These are phyloP conservation scores for Sporothrix brunneoviolacea DNA, from an alignment of 2,329 filamentous ascomycete genomes.

Conservation along the genomic window DNA sequence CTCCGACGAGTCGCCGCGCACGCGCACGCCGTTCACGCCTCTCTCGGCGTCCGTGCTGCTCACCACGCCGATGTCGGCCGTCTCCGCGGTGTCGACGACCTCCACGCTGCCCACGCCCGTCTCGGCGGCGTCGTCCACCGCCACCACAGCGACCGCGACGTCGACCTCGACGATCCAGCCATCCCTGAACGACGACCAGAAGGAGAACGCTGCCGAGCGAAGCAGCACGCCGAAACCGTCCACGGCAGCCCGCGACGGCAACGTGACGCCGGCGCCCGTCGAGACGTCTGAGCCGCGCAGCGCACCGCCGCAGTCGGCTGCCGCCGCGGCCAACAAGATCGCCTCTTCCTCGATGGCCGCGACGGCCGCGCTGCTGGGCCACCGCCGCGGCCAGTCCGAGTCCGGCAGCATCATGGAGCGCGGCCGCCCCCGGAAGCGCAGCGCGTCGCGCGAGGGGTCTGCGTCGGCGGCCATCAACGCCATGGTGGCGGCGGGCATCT, in stretches of 20 bases:
- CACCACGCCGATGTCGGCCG: constrained; percentile 39
- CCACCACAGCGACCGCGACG: constrained; percentile 10
- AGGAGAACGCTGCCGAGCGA: constrained; percentile 8
- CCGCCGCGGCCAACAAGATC: too few relatives aligned
- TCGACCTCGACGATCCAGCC: constrained; percentile 27
- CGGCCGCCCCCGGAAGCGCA: constrained; percentile 52
- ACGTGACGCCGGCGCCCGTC: not conserved
- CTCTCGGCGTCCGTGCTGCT: constrained; percentile 36
- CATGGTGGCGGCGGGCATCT: constrained; percentile 2
- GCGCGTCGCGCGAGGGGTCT: constrained; percentile 21
- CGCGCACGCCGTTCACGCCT: constrained; percentile 38
- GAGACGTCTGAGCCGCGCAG: constrained; percentile 1
- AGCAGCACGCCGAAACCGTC: too few relatives aligned
- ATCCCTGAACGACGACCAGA: too few relatives aligned
- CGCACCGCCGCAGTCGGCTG: not conserved
- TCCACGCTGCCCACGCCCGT: constrained; percentile 42
- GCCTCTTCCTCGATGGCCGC: too few relatives aligned
- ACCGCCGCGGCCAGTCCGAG: constrained; percentile 51
- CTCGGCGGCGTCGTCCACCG: constrained; percentile 33
- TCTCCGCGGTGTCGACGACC: constrained; percentile 28
- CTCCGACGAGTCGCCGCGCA: constrained; percentile 41
- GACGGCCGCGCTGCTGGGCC: constrained; percentile 26
- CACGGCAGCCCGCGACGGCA: constrained; percentile 10
- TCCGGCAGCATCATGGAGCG: constrained; percentile 54
- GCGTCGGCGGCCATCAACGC: constrained; percentile 6